A percentile compares a stretch with the other conserved stretches of the same genome.
phyloP scores from a whole-genome alignment of 495 filamentous ascomycete species.

The Daldinia loculata region DNA sequence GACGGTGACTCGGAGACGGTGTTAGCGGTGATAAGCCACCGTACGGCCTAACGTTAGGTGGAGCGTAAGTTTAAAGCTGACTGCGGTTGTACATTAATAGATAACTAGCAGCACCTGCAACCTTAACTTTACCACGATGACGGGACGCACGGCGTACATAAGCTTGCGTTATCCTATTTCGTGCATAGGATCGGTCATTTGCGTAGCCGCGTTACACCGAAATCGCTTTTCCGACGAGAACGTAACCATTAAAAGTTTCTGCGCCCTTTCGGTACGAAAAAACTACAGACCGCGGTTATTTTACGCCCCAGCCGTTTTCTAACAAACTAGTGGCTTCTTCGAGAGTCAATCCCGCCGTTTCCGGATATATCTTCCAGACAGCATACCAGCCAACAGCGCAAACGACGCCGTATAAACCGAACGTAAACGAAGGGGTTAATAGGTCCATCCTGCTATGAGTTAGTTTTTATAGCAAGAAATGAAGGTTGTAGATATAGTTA shows the following conservation, averaged over 20 bases:
- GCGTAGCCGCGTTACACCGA: background rate
- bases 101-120: background rate
- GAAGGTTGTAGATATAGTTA: background rate
- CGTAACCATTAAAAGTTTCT: background rate
- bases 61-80: background rate
- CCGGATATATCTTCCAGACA: constrained; percentile 80
- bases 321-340: constrained; percentile 83
- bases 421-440: constrained; percentile 78
- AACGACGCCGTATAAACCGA: constrained; percentile 75
- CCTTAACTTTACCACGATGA: background rate
- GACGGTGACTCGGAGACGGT: background rate
- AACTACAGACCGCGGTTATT: constrained; percentile 32
- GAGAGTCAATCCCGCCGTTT: constrained; percentile 80
- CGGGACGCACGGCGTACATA: background rate
- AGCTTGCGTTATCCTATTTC: background rate
- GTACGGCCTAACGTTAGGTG: background rate
- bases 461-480: constrained; percentile 1
- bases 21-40: background rate
- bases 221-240: background rate
- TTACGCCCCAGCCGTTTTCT: constrained; percentile 77
- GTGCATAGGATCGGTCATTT: background rate
- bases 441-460: constrained; percentile 65
- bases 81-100: background rate
- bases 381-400: constrained; percentile 72
- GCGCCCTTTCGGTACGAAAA: background rate